Evolutionary conservation across 352 stramenopile genomes (phyloP), one percentile per base, ranked within the genome.

Genomic region (Blastocystis sp.): DNA sequence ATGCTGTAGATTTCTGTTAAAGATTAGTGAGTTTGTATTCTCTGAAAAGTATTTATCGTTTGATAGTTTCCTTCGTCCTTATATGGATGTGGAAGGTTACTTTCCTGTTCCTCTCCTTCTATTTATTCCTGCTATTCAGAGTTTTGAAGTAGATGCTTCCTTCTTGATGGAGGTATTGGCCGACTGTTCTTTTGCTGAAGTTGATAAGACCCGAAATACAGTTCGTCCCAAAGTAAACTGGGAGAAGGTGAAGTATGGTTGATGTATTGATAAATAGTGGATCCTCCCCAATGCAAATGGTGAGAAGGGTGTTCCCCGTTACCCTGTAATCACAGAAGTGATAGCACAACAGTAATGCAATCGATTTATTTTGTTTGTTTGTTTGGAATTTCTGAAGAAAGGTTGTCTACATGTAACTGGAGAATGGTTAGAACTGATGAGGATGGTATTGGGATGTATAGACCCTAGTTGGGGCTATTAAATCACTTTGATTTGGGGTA

Each of bases 71-170:
- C 27, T 89, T 27, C 78, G 78, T 48, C 78, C 42, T 30, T 89
- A 75, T n/a, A 89, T 89, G 53, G 58, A 89, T 40, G 66, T 70
- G 42, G 78, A 89, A 42, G 78, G 78, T 35, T 89, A 89, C 27
- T 79, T 89, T 42, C 78, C 78, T 56, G 59, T 89, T 44, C 48
- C 33, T 27, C 60, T 89, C 44, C 66, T 89, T 42, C 40, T 79
- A 9, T 79, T 56, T 30, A 68, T 89, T 70, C 78, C 78, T n/a
- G 57, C 58, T 35, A 76, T 89, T 57, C 78, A 89, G 66, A 59
- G 53, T 35, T 89, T 77, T 35, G 42, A 30, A 22, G 60, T 89
- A 15, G 59, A 75, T 77, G 30, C 35, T 33, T 40, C 51, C 22
- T 77, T 54, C 44, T 13, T 89, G 1, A 48, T 48, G 19, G 57